Base-by-base conservation (phyloP, 257 asterid genomes). In the Anisodus acutangulus region DNA sequence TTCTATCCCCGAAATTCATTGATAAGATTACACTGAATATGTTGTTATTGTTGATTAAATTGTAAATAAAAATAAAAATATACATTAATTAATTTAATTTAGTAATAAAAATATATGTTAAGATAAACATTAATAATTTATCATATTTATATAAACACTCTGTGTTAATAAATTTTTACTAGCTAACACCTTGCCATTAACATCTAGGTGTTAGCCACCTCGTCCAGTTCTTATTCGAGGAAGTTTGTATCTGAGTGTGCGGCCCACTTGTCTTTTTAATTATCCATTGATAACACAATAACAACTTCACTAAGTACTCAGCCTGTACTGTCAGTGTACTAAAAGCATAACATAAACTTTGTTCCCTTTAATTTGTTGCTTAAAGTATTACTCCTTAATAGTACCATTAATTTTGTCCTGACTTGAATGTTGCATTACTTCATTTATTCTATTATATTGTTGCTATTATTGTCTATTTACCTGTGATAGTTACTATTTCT, bases 241-340 rank as follows among this genome's bases (percentile, higher is more conserved):
- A 47, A 72, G 80, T 45, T 72, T 10, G 59, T 19, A 47, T 72
- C 80, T 72, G 80, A 31, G 35, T 45, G 19, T 72, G 59, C 39
- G 59, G n/a, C 39, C 79, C 3, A 47, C 41, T 72, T 26, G 4
- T 12, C 4, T n/a, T 45, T 16, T 71, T n/a, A 4, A 45, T 45
- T 71, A 71, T 71, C 57, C 39, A 71, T 45, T n/a, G 9, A 45
- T 45, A n/a, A n/a, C 55, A 70, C 17, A 35, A 10, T 47, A n/a
- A 19, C 58, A 45, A 45, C 59, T 59, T 45, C 80, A 69, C 78
- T 41, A 70, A 70, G 35, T 8, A 41, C 79, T 71, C 54, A 45
- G 9, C 58, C 11, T 43, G 79, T 43, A 71, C 39, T 45, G 9
- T 17, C 37, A 71, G 5, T 71, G 79, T 71, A 45, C 79, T 9